These are phyloP conservation scores for Setaria viridis DNA, from an alignment of 202 grass and related monocot species.

Conservation along the genomic window DNA sequence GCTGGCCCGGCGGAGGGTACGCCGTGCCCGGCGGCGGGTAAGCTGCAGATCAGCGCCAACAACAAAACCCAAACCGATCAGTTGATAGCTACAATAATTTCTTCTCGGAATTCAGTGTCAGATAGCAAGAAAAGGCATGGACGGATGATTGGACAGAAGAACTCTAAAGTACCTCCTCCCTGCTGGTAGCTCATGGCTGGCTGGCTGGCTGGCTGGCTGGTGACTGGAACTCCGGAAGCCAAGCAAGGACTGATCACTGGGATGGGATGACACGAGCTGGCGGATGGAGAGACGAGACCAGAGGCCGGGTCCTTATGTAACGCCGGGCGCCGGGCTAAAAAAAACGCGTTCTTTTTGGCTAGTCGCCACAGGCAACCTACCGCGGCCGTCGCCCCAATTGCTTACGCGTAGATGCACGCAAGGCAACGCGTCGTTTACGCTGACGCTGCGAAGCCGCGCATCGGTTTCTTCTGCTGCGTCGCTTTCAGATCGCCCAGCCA, in stretches of 20 bases:
- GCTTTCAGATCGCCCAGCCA: not conserved
- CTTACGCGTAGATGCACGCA: conserved; percentile 12
- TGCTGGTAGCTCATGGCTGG: conserved; percentile 47
- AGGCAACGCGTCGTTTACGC: not conserved
- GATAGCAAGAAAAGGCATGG: not conserved
- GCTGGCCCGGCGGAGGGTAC: conserved; percentile 46
- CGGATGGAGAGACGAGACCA: too few relatives aligned
- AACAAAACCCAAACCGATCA: not conserved
- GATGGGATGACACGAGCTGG: too few relatives aligned
- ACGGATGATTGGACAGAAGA: not conserved
- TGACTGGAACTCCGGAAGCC: not conserved
- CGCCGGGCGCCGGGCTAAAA: too few relatives aligned
- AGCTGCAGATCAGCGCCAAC: not conserved
- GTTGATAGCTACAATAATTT: not conserved
- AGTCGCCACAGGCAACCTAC: too few relatives aligned
- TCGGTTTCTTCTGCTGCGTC: not conserved
- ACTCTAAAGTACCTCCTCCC: conserved; percentile 34
- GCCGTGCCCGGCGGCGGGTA: conserved; percentile 52
- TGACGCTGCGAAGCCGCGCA: not conserved
- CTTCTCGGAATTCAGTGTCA: not conserved
- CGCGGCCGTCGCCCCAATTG: not conserved
- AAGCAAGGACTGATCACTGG: not conserved
- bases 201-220: not conserved
- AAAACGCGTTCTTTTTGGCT: too few relatives aligned
- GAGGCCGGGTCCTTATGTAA: too few relatives aligned